Evolutionary conservation across 2,329 filamentous ascomycete genomes (phyloP).

Genomic region (Biscogniauxia sp.): DNA sequence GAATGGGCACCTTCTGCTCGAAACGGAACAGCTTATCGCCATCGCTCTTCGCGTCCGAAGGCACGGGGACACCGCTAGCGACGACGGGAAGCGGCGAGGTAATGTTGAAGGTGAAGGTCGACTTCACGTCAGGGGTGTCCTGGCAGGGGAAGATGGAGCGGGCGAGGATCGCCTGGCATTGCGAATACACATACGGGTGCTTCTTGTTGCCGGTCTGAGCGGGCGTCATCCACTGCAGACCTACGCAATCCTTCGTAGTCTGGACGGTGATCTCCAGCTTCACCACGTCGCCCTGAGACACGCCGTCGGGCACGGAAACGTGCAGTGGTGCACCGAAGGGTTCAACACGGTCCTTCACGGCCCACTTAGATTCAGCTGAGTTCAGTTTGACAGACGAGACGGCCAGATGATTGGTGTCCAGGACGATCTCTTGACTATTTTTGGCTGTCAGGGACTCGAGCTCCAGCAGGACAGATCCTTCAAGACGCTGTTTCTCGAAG

Average conservation of each 20-base stretch:
- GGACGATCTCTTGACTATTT: slow-evolving; percentile 71
- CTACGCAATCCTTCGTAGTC: slow-evolving; percentile 86
- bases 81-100: slow-evolving; percentile 86
- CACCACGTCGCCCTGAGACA: slow-evolving; percentile 50
- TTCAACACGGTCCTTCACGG: slow-evolving; percentile 65
- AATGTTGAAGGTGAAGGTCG: slow-evolving; percentile 88
- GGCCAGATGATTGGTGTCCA: slow-evolving; percentile 84
- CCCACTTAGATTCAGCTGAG: slow-evolving; percentile 63
- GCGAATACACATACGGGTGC: slow-evolving; percentile 96
- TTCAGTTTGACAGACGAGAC: slow-evolving; percentile 71
- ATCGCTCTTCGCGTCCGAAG: slow-evolving; percentile 44
- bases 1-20: slow-evolving; percentile 87
- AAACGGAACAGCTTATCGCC: slow-evolving; percentile 74
- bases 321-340: slow-evolving; percentile 74
- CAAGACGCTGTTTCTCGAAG: slow-evolving; percentile 75
- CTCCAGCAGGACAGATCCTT: slow-evolving; percentile 72
- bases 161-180: slow-evolving; percentile 95
- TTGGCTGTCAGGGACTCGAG: slow-evolving; percentile 75
- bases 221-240: slow-evolving; percentile 91
- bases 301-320: slow-evolving; percentile 57
- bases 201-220: slow-evolving; percentile 94
- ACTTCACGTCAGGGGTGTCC: slow-evolving; percentile 96
- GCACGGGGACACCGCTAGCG: slow-evolving; percentile 72
- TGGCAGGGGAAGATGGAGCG: slow-evolving; percentile 94
- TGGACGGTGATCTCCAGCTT: slow-evolving; percentile 65